Base-by-base conservation (phyloP, 495 filamentous ascomycete genomes). In the Aspergillus wentii region DNA sequence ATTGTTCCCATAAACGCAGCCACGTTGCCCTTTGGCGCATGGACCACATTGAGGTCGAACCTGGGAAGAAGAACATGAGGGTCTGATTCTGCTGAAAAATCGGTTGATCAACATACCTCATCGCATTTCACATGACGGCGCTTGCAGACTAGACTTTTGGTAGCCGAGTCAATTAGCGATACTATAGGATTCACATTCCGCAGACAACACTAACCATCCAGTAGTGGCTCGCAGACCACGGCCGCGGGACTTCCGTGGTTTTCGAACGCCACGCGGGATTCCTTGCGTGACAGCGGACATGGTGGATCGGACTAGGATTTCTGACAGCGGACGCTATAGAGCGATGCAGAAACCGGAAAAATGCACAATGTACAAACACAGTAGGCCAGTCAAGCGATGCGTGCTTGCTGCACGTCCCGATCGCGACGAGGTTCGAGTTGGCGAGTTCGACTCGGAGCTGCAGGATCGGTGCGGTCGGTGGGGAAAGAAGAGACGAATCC, bases 41-140 rank as follows among this genome's bases (percentile, higher is more conserved):
- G 57, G 57, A 17, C 53, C 53, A 44, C 57, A 60, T 34, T 49
- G 53, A 11, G 57, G 57, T 8, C 43, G 57, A 21, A 43, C 44
- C 56, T 59, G 34, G 16, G 8, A 32, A 34, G 15, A 20, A 8
- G 5, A 14, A 13, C 19, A 30, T 26, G 7, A 30, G 5, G 10
- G 32, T 28, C 13, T 33, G 15, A 20, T 18, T 8, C 19, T 15
- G n/a, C 7, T 20, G 4, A 19, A 21, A 19, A 13, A 31, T n/a
- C 8, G 20, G 25, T 31, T 22, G 15, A 19, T 18, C 8, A 10
- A 23, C 38, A 15, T 46, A 54, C 56, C 40, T 57, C 57, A 17
- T 60, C 57, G 20, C 57, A 60, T 31, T 60, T 60, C 28, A 60
- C 57, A 37, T 60, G 57, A n/a, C 57, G 46, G 14, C 47, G 44